Evolutionary conservation across 2,329 filamentous ascomycete genomes (phyloP), one percentile per base, ranked within the genome.

Genomic region (Alternaria alternata): DNA sequence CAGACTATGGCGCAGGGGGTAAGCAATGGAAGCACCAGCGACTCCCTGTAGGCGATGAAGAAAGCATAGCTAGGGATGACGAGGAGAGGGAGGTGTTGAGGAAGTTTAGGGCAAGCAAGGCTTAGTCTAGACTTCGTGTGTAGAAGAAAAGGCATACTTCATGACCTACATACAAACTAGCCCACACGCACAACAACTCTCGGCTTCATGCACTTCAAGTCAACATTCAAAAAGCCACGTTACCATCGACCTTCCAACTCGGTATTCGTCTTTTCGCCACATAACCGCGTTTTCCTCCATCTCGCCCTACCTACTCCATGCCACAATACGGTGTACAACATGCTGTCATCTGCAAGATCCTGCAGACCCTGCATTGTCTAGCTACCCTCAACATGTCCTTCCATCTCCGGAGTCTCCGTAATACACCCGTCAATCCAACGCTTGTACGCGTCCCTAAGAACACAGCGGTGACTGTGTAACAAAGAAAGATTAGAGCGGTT

Each of bases 1-100:
- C 86, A 0, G 88, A 88, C 55, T 98, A 97, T 75, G 85, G 84
- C 2, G 77, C 79, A 24, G 85, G 84, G 2, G 84, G 84, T 18
- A 85, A 80, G 75, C 75, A 73, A 62, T 89, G 83, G 79, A 87
- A 85, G 75, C 88, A 89, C 77, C 76, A 84, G 70, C 81, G 72
- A 51, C 66, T 89, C 63, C 72, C 80, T 2, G 65, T 72, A 16
- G 71, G 66, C 3, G 69, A 69, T 2, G 71, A 71, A 7, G 76
- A 77, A 54, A 59, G 66, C 20, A 65, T 73, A 6, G 75, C 74
- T 28, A 65, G 64, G 57, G 70, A 70, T 47, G 75, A 74, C 3
- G 75, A 75, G 56, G 76, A 78, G 64, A 68, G 59, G 54, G 74
- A 77, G 53, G 11, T 74, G 18, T 61, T 79, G 69, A 69, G 74